A percentile compares a stretch with the other conserved stretches of the same genome.
These are phyloP conservation scores for Ceratobasidium sp. DNA, from an alignment of 1,284 basidiomycete genomes.

Conservation along the genomic window DNA sequence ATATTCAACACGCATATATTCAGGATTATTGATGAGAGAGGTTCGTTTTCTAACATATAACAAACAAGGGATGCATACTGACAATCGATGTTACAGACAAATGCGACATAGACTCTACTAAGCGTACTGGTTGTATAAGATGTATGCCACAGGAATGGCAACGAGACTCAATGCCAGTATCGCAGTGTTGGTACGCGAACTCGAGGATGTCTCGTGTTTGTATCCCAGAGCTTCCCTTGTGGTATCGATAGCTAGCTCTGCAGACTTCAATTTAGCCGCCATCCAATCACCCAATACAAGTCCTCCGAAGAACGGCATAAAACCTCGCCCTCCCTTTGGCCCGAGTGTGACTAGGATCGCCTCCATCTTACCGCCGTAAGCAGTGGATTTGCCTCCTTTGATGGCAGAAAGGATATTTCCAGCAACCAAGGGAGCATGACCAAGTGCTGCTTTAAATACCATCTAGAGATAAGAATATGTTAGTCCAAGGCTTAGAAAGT, in stretches of 20 bases:
- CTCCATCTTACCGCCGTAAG: constrained; percentile 35
- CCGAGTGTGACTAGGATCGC: constrained; percentile 41
- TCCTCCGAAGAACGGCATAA: constrained; percentile 29
- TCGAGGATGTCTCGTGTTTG: background rate
- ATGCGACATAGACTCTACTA: background rate
- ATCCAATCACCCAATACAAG: constrained; percentile 40
- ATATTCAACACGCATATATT: background rate
- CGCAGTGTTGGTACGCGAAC: background rate
- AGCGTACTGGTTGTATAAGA: constrained; percentile 9
- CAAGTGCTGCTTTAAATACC: constrained; percentile 35
- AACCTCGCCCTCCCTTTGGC: constrained; percentile 28
- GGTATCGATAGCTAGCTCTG: background rate
- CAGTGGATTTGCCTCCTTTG: constrained; percentile 39
- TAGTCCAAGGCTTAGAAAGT: background rate
- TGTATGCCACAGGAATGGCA: constrained; percentile 13
- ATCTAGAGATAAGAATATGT: constrained; percentile 14
- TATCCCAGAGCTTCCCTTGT: constrained; percentile 15
- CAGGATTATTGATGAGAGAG: background rate
- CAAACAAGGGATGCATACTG: background rate
- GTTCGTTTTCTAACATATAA: background rate
- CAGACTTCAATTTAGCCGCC: constrained; percentile 20
- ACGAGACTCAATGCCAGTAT: background rate
- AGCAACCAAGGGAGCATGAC: constrained; percentile 43
- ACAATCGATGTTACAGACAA: background rate
- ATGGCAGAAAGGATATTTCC: constrained; percentile 47